A percentile compares a stretch with the other conserved stretches of the same genome.
Evolutionary conservation across 2,329 filamentous ascomycete species (phyloP).

Genomic region (Monosporascus sp.): DNA sequence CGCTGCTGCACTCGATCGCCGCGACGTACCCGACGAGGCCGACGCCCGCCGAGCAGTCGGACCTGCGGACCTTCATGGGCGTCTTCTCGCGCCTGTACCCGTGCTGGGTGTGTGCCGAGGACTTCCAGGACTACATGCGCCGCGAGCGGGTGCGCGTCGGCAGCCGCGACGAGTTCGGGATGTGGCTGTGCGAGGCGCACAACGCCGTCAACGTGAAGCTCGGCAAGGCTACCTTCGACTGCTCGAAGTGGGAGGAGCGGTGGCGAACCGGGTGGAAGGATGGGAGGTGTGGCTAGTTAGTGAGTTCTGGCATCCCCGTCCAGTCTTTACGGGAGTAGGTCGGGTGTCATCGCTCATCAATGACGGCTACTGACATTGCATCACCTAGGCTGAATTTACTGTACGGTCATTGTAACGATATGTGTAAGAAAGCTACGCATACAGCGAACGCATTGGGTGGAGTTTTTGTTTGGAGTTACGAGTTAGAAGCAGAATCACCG

Average conservation of each 20-base stretch:
- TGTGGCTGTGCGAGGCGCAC: slow-evolving; percentile 80
- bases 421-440: background rate
- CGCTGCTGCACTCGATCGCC: slow-evolving; percentile 84
- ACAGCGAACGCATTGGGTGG: background rate
- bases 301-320: too few species aligned
- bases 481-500: background rate
- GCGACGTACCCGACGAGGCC: slow-evolving; percentile 76
- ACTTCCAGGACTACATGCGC: slow-evolving; percentile 79
- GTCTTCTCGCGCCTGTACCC: slow-evolving; percentile 86
- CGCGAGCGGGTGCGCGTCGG: slow-evolving; percentile 59
- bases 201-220: slow-evolving; percentile 86
- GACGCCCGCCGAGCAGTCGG: slow-evolving; percentile 61
- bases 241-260: slow-evolving; percentile 82
- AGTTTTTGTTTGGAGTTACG: background rate
- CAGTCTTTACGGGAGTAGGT: too few species aligned
- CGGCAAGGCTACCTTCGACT: slow-evolving; percentile 89
- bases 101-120: slow-evolving; percentile 91
- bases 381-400: background rate
- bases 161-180: slow-evolving; percentile 65
- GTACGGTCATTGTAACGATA: background rate
- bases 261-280: slow-evolving; percentile 88
- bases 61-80: slow-evolving; percentile 72
- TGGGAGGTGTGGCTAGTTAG: slow-evolving; percentile 47
- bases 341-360: too few species aligned
- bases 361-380: background rate